Base-by-base conservation (phyloP, 169 alveolate genomes). In the Plasmodium inui region DNA sequence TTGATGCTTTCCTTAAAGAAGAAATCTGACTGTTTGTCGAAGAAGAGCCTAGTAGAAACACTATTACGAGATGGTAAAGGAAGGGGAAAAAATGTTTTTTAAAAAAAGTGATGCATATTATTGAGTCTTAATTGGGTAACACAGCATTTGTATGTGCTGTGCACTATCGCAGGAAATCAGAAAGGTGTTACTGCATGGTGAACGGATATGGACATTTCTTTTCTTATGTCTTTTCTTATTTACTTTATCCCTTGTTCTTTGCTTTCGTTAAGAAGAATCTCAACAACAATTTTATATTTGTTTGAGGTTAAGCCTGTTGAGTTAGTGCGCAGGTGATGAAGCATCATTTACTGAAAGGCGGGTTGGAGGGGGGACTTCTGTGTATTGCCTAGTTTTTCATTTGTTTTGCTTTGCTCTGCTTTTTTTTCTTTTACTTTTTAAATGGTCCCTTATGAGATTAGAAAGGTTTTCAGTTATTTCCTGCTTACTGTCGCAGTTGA, bases 211-310 rank as follows among this genome's bases (percentile, higher is more conserved):
- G 6, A 55, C n/a, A 32, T 53, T 30, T 28, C 30, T 53, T 30
- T 55, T 53, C 30, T 53, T 30, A 17, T 82, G 67, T 34, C 26
- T 73, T 22, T 17, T 41, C 41, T 2, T 71, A 22, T 78, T 50
- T 78, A 86, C 93, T 86, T 86, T 30, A 86, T 55, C n/a, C 93
- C 93, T 76, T 86, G 93, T 14, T 70, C 93, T 32, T 76, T 86
- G 30, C 67, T 86, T 53, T 86, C 93, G 53, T 86, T 86, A 22
- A 86, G 85, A 53, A 86, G 85, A 74, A 86, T 76, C 57, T 86
- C 93, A 73, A 86, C 85, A 37, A 86, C 46, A 22, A 86, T 78
- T 86, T 86, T 86, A 57, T 86, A 86, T 50, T 53, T 46, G 41
- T 86, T 76, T 74, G 84, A 44, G 30, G 93, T 86, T 86, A 86